These are phyloP conservation scores for Macroventuria anomochaeta DNA, from an alignment of 2,329 filamentous ascomycete genomes.

Conservation along the genomic window DNA sequence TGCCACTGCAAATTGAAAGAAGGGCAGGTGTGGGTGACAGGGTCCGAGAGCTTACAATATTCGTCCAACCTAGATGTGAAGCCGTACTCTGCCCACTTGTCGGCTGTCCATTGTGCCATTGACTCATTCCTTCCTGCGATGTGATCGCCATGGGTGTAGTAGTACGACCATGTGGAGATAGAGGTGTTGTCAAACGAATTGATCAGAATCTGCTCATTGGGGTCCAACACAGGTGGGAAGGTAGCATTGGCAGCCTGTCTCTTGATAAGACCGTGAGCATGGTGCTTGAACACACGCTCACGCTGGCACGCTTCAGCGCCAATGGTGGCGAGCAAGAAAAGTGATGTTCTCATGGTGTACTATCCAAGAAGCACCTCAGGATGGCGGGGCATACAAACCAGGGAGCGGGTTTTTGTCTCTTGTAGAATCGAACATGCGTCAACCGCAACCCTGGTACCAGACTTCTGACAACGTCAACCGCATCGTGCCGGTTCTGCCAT, in stretches of 20 bases:
- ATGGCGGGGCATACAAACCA: conserved; percentile 5
- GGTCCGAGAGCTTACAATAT: conserved; percentile 34
- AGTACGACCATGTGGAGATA: conserved; percentile 49
- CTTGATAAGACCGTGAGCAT: conserved; percentile 34
- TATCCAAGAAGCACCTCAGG: conserved; percentile 3
- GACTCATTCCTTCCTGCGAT: conserved; percentile 45
- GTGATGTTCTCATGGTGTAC: conserved; percentile 37
- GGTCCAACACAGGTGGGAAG: conserved; percentile 44
- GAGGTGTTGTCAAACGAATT: conserved; percentile 51
- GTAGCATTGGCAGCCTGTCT: conserved; percentile 33
- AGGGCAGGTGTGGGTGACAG: not conserved
- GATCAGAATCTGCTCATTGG: conserved; percentile 49
- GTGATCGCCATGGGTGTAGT: conserved; percentile 49
- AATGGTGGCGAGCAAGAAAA: conserved; percentile 37
- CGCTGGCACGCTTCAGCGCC: conserved; percentile 45
- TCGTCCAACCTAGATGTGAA: conserved; percentile 48
- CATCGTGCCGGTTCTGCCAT: conserved; percentile 10
- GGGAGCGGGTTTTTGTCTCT: not conserved
- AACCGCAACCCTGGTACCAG: not conserved
- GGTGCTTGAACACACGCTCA: conserved; percentile 35
- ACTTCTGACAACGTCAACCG: conserved; percentile 30
- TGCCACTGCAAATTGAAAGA: not conserved
- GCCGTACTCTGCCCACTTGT: conserved; percentile 45
- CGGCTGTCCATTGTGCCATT: conserved; percentile 51
- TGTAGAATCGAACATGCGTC: not conserved